Conservation (phyloP, 805 yeast genomes). For the Yarrowia sp. region DNA sequence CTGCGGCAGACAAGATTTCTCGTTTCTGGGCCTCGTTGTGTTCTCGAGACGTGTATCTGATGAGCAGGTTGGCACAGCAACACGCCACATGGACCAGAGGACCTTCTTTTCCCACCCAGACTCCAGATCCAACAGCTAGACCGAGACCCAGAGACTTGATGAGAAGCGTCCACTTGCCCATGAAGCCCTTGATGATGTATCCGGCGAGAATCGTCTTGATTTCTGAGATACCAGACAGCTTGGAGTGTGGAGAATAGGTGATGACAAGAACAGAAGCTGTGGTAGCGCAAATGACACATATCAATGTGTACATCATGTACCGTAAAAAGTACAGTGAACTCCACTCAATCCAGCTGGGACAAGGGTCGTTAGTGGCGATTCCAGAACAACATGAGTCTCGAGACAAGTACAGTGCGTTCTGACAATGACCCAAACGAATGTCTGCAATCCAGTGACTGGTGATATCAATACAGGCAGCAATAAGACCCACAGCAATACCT, state of each 20-base stretch:
- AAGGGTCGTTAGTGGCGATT: conserved; percentile 41
- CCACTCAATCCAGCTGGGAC: conserved; percentile 41
- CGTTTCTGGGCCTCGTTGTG: conserved; percentile 57
- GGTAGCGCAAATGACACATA: conserved; percentile 43
- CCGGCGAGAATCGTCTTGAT: conserved; percentile 68
- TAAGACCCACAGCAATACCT: conserved; percentile 69
- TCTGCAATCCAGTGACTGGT: conserved; percentile 78
- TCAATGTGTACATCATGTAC: conserved; percentile 41
- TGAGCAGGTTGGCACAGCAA: conserved; percentile 49
- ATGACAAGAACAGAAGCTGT: conserved; percentile 40
- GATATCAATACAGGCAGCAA: conserved; percentile 75
- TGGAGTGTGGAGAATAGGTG: conserved; percentile 41
- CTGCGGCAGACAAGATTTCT: conserved; percentile 67
- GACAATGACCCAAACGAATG: conserved; percentile 72
- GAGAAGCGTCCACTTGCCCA: conserved; percentile 51
- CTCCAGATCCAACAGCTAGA: conserved; percentile 67
- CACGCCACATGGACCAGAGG: conserved; percentile 79
- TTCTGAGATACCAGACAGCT: conserved; percentile 69
- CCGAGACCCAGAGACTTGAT: conserved; percentile 57
- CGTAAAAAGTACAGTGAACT: conserved; percentile 37
- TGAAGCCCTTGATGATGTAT: conserved; percentile 49
- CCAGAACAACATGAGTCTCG: conserved; percentile 75
- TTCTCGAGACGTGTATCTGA: conserved; percentile 35
- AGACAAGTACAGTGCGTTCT: conserved; percentile 58
- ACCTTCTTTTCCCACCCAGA: conserved; percentile 85